Evolutionary conservation across 148 eudicot species (phyloP), one percentile per base, ranked within the genome.

Genomic region (Limonium bicolor): DNA sequence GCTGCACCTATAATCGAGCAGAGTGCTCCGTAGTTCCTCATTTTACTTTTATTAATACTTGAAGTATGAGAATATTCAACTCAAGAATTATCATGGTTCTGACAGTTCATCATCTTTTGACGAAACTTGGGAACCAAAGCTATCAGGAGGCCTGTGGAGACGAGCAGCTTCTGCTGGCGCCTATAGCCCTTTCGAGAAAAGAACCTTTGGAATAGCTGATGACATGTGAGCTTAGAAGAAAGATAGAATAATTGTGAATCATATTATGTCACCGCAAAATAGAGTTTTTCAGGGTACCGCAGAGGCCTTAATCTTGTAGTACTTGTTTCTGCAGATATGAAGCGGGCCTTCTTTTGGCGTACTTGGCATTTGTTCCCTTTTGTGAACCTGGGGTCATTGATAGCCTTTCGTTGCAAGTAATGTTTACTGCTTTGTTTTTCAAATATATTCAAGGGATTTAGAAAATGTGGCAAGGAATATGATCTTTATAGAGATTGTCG

Each of bases 141-240:
- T 31, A 34, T 71, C 88, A 8, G 86, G 67, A 65, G 99, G 95
- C 48, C 83, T 90, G 18, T 90, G 99, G 99, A 77, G 85, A 55
- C 63, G 99, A 59, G 99, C 99, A 45, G 64, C 59, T 55, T 58
- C 77, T 38, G 87, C 95, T 40, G 95, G 95, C 54, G 99, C 93
- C 45, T 72, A 34, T 56, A 71, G 71, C 66, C 67, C 74, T 33
- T 52, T 90, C 68, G 87, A 90, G 61, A 90, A 80, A 67, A 70
- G 93, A 62, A 74, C 90, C 48, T 90, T 80, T 59, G 95, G 95
- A 44, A 66, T 90, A 46, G 95, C 99, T 55, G 99, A 90, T 80
- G 95, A 90, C 70, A 77, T 90, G 97, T 78, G 59, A 60, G 63
- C 54, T 33, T 12, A 19, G 3, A 31, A 33, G 43, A 58, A 53